A percentile compares a stretch with the other conserved stretches of the same genome.
These are phyloP conservation scores for Aureobasidium sp. DNA, from an alignment of 2,329 filamentous ascomycete species.

Conservation along the genomic window DNA sequence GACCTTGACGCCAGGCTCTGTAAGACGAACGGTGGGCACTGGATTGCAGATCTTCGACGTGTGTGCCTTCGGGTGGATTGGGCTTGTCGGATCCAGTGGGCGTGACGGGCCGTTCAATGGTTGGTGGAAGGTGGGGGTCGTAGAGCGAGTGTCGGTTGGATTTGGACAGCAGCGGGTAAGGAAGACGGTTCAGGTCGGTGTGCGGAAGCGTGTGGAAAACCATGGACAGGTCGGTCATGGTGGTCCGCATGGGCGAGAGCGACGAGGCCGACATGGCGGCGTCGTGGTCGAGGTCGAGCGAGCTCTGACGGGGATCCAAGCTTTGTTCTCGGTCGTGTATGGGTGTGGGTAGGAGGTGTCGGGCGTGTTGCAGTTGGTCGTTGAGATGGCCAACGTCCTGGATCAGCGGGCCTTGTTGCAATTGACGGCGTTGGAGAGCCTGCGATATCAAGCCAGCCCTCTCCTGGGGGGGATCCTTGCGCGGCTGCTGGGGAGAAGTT, in stretches of 20 bases:
- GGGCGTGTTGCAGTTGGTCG: background rate
- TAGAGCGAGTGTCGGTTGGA: slow-evolving; percentile 8
- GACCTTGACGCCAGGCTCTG: slow-evolving; percentile 42
- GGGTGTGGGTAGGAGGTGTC: background rate
- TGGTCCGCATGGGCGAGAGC: slow-evolving; percentile 6
- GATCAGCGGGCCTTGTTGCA: background rate
- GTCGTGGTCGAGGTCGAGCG: background rate
- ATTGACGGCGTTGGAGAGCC: background rate
- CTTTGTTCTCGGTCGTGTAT: background rate
- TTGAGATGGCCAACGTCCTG: background rate
- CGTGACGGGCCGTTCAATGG: slow-evolving; percentile 3
- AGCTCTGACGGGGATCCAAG: background rate
- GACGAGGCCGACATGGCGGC: slow-evolving; percentile 1
- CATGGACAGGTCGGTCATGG: slow-evolving; percentile 10
- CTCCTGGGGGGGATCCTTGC: background rate
- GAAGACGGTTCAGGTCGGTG: background rate
- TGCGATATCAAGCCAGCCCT: slow-evolving; percentile 5
- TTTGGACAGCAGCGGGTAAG: background rate
- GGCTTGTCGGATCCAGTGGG: background rate
- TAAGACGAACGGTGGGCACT: slow-evolving; percentile 39
- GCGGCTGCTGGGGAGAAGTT: slow-evolving; percentile 7
- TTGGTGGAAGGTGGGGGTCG: background rate
- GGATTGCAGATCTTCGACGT: slow-evolving; percentile 17
- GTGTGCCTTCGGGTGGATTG: background rate
- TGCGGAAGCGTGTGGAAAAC: slow-evolving; percentile 11